These are phyloP conservation scores for Lentinula aciculospora DNA, from an alignment of 768 basidiomycete species.

Conservation along the genomic window DNA sequence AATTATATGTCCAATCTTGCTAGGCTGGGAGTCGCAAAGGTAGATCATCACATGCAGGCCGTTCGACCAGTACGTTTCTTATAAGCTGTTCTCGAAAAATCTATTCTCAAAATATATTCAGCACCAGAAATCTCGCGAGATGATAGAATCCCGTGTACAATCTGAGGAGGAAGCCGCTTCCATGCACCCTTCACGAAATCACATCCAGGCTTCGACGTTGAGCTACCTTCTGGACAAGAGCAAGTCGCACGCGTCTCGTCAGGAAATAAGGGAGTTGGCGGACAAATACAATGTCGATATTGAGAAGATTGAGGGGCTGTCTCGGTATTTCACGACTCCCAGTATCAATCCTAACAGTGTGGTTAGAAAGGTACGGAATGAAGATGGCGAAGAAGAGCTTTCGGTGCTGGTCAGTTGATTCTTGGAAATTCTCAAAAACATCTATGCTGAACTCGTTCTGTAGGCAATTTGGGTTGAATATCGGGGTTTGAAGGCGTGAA, in stretches of 20 bases:
- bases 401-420: conserved; percentile 41
- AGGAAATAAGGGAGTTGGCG: conserved; percentile 46
- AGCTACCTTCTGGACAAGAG: conserved; percentile 58
- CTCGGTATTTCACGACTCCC: conserved; percentile 57
- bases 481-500: conserved; percentile 4
- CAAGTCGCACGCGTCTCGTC: conserved; percentile 36
- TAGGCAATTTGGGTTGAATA: conserved; percentile 45
- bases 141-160: conserved; percentile 48
- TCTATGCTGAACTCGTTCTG: neutral
- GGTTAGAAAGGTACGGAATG: conserved; percentile 35
- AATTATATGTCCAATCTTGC: conserved; percentile 63
- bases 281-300: conserved; percentile 50
- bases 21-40: conserved; percentile 61
- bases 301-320: conserved; percentile 43
- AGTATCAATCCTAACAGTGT: conserved; percentile 46
- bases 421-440: neutral
- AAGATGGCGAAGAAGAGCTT: conserved; percentile 48
- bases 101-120: conserved; percentile 7
- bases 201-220: conserved; percentile 46
- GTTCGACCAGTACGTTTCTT: conserved; percentile 34
- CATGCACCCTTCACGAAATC: conserved; percentile 38
- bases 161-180: conserved; percentile 53
- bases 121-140: conserved; percentile 25
- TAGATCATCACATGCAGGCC: conserved; percentile 57
- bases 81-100: conserved; percentile 1